Evolutionary conservation across 345 rosid species (phyloP), one percentile per base, ranked within the genome.

Genomic region (Corymbia maculata): DNA sequence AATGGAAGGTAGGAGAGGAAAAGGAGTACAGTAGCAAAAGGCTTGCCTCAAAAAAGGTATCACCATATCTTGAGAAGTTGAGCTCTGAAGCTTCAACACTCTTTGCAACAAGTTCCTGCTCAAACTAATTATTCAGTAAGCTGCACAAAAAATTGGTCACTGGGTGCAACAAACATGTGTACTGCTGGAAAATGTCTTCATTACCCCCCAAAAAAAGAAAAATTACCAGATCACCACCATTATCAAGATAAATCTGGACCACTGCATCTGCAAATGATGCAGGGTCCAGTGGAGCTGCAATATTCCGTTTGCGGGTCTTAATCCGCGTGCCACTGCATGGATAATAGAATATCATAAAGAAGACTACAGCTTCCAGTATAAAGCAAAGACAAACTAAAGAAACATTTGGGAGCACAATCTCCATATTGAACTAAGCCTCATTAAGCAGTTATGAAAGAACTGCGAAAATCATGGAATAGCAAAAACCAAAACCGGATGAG

Each of bases 251-350:
- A 86, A 98, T 97, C 97, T 94, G 97, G 94, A 98, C 96, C 96
- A 98, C 98, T 90, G 96, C 98, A 95, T 96, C 99, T 15, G 99
- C 93, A 93, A 97, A 97, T 64, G 98, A 96, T 89, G 98, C 97
- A 97, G 99, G 98, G 97, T 96, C 99, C 93, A 96, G 93, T 28
- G 99, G 99, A 22, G 97, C 97, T 50, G 99, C 96, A 88, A 98
- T 98, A 91, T 98, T 98, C 95, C 99, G 95, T 93, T 98, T 98
- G 98, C 99, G 98, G 99, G 99, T 93, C 99, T 97, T 98, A 97
- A 98, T 98, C 99, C 99, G 99, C 98, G 99, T 96, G 89, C 99
- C 99, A 91, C 99, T 97, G 92, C 59, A 85, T 42, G 49, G 84
- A 75, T 6, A 75, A 21, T 42, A 42, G 84, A 75, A 42, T 42